Conservation (phyloP, 2,329 filamentous ascomycete genomes). For the Cercospora zeina region DNA sequence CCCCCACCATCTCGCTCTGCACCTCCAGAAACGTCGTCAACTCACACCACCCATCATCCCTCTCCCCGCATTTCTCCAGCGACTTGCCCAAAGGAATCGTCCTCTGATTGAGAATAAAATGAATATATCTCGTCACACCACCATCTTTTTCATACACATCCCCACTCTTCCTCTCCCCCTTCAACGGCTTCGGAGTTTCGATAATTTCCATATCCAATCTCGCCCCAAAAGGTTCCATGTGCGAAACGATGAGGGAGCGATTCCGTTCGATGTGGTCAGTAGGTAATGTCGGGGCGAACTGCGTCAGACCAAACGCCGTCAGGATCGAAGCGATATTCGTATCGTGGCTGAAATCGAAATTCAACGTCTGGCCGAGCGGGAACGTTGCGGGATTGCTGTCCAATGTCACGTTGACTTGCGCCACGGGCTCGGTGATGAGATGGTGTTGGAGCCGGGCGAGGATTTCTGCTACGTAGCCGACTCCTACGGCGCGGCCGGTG, state of each 20-base stretch:
- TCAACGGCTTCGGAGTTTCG: constrained; percentile 63
- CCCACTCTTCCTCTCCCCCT: constrained; percentile 51
- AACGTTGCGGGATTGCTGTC: constrained; percentile 69
- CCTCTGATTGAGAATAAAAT: constrained; percentile 68
- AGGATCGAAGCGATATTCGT: constrained; percentile 60
- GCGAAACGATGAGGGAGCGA: constrained; percentile 62
- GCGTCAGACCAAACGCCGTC: constrained; percentile 69
- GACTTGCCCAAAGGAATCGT: constrained; percentile 68
- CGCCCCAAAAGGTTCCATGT: constrained; percentile 70
- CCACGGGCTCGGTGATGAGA: constrained; percentile 46
- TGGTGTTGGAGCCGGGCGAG: constrained; percentile 68
- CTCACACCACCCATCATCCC: constrained; percentile 77
- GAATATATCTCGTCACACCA: constrained; percentile 65
- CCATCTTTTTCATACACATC: constrained; percentile 49
- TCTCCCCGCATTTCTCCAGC: constrained; percentile 63
- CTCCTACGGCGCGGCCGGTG: constrained; percentile 68
- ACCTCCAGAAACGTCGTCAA: constrained; percentile 65
- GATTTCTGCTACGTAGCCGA: constrained; percentile 72
- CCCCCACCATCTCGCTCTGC: constrained; percentile 55
- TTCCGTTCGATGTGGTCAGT: constrained; percentile 57
- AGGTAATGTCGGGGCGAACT: constrained; percentile 64
- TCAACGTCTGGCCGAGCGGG: constrained; percentile 70
- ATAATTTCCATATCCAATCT: constrained; percentile 75
- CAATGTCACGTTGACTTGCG: constrained; percentile 64
- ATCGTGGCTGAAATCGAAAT: constrained; percentile 78